These are phyloP conservation scores for Cnidoscolus chayamansa DNA, from an alignment of 441 rosid species.

Conservation along the genomic window DNA sequence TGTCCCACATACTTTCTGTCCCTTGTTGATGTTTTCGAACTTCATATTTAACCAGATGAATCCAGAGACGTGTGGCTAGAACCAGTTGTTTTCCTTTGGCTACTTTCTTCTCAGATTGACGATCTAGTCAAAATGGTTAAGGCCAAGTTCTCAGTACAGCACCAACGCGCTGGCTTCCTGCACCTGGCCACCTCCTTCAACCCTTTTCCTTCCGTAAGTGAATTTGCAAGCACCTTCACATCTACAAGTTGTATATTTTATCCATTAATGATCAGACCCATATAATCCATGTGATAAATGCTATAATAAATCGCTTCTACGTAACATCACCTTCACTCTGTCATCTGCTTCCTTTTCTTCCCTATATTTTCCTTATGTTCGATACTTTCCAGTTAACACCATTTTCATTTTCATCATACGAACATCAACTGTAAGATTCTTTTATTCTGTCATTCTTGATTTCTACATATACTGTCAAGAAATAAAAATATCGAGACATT, in stretches of 20 bases:
- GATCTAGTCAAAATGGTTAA: neutral
- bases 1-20: neutral
- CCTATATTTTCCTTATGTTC: slow-evolving; percentile 2
- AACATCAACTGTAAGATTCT: neutral
- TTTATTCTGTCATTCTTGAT: neutral
- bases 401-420: neutral
- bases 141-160: neutral
- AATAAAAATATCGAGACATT: neutral
- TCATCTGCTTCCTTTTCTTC: slow-evolving; percentile 13
- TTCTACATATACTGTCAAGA: neutral
- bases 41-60: neutral
- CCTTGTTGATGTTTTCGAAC: neutral
- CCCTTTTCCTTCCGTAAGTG: neutral
- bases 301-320: too few relatives aligned
- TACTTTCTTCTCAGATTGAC: neutral
- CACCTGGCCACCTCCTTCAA: neutral
- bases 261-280: too few relatives aligned
- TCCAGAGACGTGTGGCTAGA: neutral
- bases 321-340: neutral
- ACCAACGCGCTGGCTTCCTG: neutral
- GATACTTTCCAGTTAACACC: slow-evolving; percentile 13
- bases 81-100: neutral
- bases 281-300: too few relatives aligned
- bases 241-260: too few relatives aligned
- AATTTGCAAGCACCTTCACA: slow-evolving; percentile 14